Conservation (phyloP, 192 early-diverging fungal genomes). For the Coemansia sp. region DNA sequence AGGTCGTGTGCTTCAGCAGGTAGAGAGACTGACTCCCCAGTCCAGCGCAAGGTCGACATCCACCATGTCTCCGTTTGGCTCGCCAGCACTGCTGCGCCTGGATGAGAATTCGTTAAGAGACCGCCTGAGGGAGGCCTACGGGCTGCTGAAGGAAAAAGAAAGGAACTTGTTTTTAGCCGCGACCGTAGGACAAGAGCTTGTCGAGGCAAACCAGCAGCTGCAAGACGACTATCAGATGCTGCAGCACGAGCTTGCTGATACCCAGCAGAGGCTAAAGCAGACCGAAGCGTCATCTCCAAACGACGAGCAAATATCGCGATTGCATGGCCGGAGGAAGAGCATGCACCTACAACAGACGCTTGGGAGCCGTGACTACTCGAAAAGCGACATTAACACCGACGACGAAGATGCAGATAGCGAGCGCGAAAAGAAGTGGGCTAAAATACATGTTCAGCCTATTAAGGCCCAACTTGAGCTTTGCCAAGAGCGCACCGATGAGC, state of each 20-base stretch:
- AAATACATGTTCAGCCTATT: conserved; percentile 31
- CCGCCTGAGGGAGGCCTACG: conserved; percentile 45
- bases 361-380: background rate
- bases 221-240: conserved; percentile 28
- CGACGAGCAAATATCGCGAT: conserved; percentile 10
- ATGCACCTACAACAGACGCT: conserved; percentile 15
- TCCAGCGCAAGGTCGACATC: background rate
- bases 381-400: background rate
- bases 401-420: conserved; percentile 6
- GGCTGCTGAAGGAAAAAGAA: conserved; percentile 50
- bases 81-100: conserved; percentile 42
- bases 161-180: conserved; percentile 43
- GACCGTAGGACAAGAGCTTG: conserved; percentile 48
- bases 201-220: conserved; percentile 48
- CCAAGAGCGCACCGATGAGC: conserved; percentile 41
- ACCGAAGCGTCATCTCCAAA: background rate
- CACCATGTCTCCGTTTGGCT: conserved; percentile 23
- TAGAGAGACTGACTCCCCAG: conserved; percentile 24
- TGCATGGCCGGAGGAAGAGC: conserved; percentile 42
- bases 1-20: conserved; percentile 15
- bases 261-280: conserved; percentile 11
- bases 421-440: conserved; percentile 30
- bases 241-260: conserved; percentile 23
- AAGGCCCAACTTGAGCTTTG: conserved; percentile 37
- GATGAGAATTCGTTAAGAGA: conserved; percentile 33